Conservation (phyloP, 2,329 filamentous ascomycete genomes). For the Ceratocystis diversiconidia region DNA sequence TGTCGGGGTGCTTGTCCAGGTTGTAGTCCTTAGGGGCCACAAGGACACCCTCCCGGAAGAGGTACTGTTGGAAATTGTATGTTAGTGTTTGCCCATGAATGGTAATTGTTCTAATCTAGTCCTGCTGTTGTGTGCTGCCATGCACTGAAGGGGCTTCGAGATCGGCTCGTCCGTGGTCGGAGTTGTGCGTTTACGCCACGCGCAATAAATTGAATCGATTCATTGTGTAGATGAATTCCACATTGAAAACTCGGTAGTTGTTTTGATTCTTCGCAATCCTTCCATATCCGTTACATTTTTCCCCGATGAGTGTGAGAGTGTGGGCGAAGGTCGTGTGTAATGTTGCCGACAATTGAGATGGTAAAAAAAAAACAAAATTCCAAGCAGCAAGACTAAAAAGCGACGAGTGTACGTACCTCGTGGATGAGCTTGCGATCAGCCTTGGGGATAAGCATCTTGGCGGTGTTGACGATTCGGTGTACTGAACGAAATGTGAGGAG, state of each 20-base stretch:
- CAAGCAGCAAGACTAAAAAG: conserved; percentile 11
- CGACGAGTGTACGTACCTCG: conserved; percentile 38
- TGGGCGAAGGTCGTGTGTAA: neutral
- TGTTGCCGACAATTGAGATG: neutral
- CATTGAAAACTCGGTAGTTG: neutral
- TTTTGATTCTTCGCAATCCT: neutral
- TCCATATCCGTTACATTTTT: conserved; percentile 12
- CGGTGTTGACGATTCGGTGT: conserved; percentile 25
- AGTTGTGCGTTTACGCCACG: neutral
- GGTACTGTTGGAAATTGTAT: conserved; percentile 48
- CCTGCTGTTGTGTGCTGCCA: no score
- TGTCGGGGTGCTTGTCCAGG: conserved; percentile 91
- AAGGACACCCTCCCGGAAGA: conserved; percentile 87
- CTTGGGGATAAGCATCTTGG: conserved; percentile 96
- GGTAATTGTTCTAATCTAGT: neutral
- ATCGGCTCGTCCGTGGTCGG: conserved; percentile 10
- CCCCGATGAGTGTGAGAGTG: no score
- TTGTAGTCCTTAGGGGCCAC: conserved; percentile 99
- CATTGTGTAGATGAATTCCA: neutral
- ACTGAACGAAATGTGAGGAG: conserved; percentile 18
- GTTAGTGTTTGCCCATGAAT: conserved; percentile 12
- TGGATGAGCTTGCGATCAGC: conserved; percentile 99
- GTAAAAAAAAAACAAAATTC: conserved; percentile 8
- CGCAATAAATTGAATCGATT: neutral
- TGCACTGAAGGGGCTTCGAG: no score